phyloP scores from a whole-genome alignment of 1,139 yeast genomes.

The Lodderomyces pseudojiufengensis region DNA sequence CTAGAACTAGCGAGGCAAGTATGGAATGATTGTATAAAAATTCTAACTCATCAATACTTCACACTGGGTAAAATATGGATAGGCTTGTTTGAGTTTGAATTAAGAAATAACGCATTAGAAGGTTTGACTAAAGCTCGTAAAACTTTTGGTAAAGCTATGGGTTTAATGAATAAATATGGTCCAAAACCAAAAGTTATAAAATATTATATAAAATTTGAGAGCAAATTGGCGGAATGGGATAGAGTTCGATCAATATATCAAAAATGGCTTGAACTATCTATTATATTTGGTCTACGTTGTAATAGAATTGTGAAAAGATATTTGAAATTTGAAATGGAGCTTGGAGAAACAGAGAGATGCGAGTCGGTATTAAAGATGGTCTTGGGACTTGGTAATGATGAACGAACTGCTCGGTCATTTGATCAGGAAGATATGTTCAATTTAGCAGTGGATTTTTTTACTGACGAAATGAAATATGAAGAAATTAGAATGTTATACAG shows the following conservation, averaged over 20 bases:
- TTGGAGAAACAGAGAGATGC: slow-evolving; percentile 71
- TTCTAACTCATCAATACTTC: slow-evolving; percentile 56
- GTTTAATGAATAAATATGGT: slow-evolving; percentile 36
- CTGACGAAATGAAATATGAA: slow-evolving; percentile 55
- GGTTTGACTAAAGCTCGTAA: slow-evolving; percentile 56
- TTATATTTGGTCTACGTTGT: slow-evolving; percentile 39
- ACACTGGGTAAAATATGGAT: slow-evolving; percentile 78
- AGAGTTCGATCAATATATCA: slow-evolving; percentile 73
- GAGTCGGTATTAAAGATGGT: slow-evolving; percentile 40
- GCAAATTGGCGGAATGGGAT: slow-evolving; percentile 65
- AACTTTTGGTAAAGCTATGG: slow-evolving; percentile 70
- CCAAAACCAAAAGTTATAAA: slow-evolving; percentile 60
- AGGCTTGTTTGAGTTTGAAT: slow-evolving; percentile 65
- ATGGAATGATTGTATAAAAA: slow-evolving; percentile 47
- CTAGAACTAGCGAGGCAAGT: slow-evolving; percentile 44
- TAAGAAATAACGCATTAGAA: slow-evolving; percentile 45
- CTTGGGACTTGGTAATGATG: slow-evolving; percentile 45
- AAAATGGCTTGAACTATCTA: slow-evolving; percentile 52
- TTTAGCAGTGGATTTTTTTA: slow-evolving; percentile 54
- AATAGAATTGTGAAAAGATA: slow-evolving; percentile 39
- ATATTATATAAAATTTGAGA: slow-evolving; percentile 61
- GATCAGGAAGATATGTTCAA: slow-evolving; percentile 35
- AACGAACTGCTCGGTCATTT: slow-evolving; percentile 10
- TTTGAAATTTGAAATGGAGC: slow-evolving; percentile 61
- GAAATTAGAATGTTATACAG: slow-evolving; percentile 55